These are phyloP conservation scores for Fusarium ambrosium DNA, from an alignment of 2,329 filamentous ascomycete species.

Conservation along the genomic window DNA sequence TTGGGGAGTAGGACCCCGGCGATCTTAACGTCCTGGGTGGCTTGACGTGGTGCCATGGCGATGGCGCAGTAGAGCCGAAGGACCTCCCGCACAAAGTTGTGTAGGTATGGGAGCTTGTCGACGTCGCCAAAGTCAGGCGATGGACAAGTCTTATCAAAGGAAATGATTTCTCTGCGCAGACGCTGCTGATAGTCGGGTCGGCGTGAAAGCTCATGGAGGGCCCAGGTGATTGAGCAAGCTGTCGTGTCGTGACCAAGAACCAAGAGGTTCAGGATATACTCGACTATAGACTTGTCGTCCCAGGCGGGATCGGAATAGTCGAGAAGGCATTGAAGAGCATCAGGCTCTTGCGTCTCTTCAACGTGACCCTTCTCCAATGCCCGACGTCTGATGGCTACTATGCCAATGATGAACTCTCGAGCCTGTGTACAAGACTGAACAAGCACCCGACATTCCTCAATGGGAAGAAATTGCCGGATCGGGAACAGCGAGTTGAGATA, in stretches of 20 bases:
- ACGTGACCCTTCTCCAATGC: conserved; percentile 6
- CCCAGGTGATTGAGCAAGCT: conserved; percentile 59
- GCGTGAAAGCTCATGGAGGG: conserved; percentile 55
- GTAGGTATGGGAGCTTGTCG: conserved; percentile 53
- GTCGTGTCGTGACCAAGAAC: conserved; percentile 62
- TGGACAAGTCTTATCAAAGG: conserved; percentile 22
- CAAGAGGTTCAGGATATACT: conserved; percentile 57
- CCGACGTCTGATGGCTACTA: conserved; percentile 24
- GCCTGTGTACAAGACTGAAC: conserved; percentile 48
- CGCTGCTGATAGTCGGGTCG: conserved; percentile 54
- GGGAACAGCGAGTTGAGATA: conserved; percentile 53
- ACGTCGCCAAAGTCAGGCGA: conserved; percentile 39
- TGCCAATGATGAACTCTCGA: conserved; percentile 48
- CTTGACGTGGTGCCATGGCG: conserved; percentile 52
- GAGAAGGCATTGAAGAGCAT: conserved; percentile 53
- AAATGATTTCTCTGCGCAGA: conserved; percentile 55
- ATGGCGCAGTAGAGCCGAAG: conserved; percentile 59
- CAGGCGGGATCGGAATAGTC: conserved; percentile 44
- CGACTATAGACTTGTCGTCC: conserved; percentile 47
- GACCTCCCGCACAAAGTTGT: conserved; percentile 60
- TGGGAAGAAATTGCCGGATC: conserved; percentile 52
- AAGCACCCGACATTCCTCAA: conserved; percentile 55
- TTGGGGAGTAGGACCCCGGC: conserved; percentile 54
- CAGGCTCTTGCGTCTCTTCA: conserved; percentile 6
- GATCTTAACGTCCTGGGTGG: conserved; percentile 51